Base-by-base conservation (phyloP, 1,284 basidiomycete species). In the Amylostereum areolatum region DNA sequence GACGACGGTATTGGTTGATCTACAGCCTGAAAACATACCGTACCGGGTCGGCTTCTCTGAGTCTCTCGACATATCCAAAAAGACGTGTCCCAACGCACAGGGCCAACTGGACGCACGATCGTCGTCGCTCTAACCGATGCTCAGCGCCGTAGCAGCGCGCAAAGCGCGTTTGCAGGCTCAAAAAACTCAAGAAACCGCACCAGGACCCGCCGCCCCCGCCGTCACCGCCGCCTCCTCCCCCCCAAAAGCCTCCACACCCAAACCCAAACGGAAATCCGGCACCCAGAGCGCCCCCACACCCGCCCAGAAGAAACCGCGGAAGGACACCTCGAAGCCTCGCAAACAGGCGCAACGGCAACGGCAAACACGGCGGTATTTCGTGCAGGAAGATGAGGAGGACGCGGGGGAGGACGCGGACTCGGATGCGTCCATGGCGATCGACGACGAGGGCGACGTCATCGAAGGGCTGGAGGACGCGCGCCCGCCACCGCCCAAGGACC, bases 91-190 rank as follows among this genome's bases (percentile, higher is more conserved):
- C 18, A 18, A 18, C 18, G 18, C 18, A 18, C 18, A 18, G 18
- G 18, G 18, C 18, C 18, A 18, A 18, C 18, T 18, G 18, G 18
- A 18, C 18, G 18, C 18, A 18, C 18, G 18, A 18, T 18, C 18
- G 18, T 18, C 18, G 18, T 18, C 18, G 18, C 18, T 18, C 18
- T 18, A 18, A 18, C 18, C 18, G 18, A 81, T 82, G 80, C 65
- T 82, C 45, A 82, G 80, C 57, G 81, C 80, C 27, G 66, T 83
- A 44, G 79, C 80, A 46, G 81, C 80, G 12, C 74, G 80, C 33
- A 82, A 77, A 59, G 78, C 77, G 66, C 75, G 56, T 52, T 58
- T 63, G 53, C 52, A 60, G 34, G 36, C 45, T 39, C 49, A 55
- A 55, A 46, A 47, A 30, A 47, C 31, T 25, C 43, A 45, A 41